Percentiles rank a stretch among this genome's conserved stretches.
phyloP scores from a whole-genome alignment of 2,329 filamentous ascomycete genomes.

The Monilinia vaccinii-corymbosi region DNA sequence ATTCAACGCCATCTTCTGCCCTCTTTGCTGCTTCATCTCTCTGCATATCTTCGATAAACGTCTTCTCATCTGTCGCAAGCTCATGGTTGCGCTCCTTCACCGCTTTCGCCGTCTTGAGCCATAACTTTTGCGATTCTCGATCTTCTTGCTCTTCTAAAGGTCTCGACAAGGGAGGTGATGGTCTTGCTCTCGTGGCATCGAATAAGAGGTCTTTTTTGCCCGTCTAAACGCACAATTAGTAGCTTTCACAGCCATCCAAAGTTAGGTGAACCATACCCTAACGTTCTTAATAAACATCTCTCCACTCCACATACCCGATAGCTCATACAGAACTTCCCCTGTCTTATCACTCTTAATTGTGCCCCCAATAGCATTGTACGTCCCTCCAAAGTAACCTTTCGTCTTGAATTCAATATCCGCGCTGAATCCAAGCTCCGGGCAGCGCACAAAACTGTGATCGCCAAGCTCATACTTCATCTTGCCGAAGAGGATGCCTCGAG shows the following conservation, averaged over 20 bases:
- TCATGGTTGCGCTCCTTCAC: slow-evolving; percentile 81
- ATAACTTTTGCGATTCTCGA: slow-evolving; percentile 81
- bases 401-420: slow-evolving; percentile 98
- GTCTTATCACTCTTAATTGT: slow-evolving; percentile 81
- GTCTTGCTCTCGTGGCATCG: slow-evolving; percentile 70
- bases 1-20: slow-evolving; percentile 70
- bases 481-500: slow-evolving; percentile 88
- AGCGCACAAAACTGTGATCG: slow-evolving; percentile 87
- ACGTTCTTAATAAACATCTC: slow-evolving; percentile 90
- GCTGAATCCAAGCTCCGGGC: slow-evolving; percentile 75
- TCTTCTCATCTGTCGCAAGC: slow-evolving; percentile 87
- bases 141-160: slow-evolving; percentile 81
- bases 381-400: slow-evolving; percentile 93
- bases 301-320: slow-evolving; percentile 87
- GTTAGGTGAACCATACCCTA: slow-evolving; percentile 42
- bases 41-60: slow-evolving; percentile 89
- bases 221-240: slow-evolving; percentile 46
- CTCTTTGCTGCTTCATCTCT: slow-evolving; percentile 78
- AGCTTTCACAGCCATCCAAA: not conserved
- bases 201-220: slow-evolving; percentile 86
- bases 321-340: slow-evolving; percentile 79
- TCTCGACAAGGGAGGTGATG: slow-evolving; percentile 62
- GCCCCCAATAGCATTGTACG: slow-evolving; percentile 92
- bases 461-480: slow-evolving; percentile 99
- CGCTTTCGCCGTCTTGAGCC: slow-evolving; percentile 72